These are phyloP conservation scores for Trichosphaerium sp. DNA, from an alignment of 78 protist species.

Conservation along the genomic window DNA sequence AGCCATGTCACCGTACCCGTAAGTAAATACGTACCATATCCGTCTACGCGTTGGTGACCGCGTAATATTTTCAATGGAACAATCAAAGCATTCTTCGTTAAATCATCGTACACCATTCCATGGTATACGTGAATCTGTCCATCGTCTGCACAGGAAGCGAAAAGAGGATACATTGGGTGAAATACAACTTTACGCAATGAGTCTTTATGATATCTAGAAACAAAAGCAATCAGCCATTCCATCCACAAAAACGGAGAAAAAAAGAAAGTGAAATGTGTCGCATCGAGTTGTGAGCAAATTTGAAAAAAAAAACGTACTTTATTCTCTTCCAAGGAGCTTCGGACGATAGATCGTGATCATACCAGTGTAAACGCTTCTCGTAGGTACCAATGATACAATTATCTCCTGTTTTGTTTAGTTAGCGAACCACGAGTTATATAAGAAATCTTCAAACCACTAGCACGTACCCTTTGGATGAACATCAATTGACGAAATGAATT, in stretches of 20 bases:
- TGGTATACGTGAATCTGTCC: conserved; percentile 82
- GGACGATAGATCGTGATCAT: conserved; percentile 82
- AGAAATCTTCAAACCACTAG: no score
- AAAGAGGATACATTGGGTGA: conserved; percentile 81
- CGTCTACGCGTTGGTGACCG: conserved; percentile 47
- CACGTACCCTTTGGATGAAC: conserved; percentile 84
- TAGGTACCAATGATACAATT: conserved; percentile 76
- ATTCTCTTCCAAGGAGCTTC: conserved; percentile 78
- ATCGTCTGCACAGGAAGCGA: conserved; percentile 86
- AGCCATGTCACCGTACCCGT: no score
- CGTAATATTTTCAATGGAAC: conserved; percentile 88
- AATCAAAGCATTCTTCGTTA: conserved; percentile 75
- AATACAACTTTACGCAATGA: conserved; percentile 78
- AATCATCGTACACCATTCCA: conserved; percentile 74
- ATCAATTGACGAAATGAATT: conserved; percentile 64
- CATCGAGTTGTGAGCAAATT: background rate
- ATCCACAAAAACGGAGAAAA: background rate
- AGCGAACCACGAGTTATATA: no score
- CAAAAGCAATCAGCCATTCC: background rate
- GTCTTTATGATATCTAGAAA: conserved; percentile 63
- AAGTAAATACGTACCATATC: background rate
- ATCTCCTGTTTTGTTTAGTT: conserved; percentile 74
- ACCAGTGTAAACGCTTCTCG: conserved; percentile 87
- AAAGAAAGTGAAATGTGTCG: background rate
- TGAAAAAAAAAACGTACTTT: background rate